A percentile compares a stretch with the other conserved stretches of the same genome.
Evolutionary conservation across 495 filamentous ascomycete species (phyloP).

Genomic region (Penicillium daleae): DNA sequence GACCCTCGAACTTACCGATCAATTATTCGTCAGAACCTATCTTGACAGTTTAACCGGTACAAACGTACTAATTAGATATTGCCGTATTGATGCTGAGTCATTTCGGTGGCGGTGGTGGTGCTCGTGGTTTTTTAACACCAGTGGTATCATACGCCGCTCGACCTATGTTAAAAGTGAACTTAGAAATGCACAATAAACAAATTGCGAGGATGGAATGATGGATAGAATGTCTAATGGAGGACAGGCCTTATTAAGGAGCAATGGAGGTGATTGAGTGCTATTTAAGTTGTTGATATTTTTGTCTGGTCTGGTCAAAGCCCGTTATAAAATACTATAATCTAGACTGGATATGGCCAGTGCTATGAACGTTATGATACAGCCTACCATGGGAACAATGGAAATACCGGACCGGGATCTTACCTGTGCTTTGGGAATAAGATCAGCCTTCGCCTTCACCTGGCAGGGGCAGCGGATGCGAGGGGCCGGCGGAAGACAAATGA

Average conservation of each 20-base stretch:
- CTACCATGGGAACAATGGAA: background rate
- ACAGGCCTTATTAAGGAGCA: background rate
- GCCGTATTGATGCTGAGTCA: background rate
- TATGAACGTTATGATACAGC: background rate
- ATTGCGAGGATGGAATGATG: background rate
- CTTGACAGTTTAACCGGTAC: background rate
- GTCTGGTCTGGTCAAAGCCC: background rate
- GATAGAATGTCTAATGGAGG: background rate
- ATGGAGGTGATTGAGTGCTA: background rate
- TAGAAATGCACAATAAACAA: background rate
- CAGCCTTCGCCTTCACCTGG: constrained; percentile 1
- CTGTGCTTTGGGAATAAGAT: constrained; percentile 5
- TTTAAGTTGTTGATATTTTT: constrained; percentile 3
- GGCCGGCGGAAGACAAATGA: background rate
- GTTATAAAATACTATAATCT: background rate
- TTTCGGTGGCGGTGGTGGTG: constrained; percentile 6
- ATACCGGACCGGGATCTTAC: background rate
- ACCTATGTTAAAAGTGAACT: background rate
- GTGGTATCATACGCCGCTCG: constrained; percentile 1
- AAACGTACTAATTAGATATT: background rate
- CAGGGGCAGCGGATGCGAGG: constrained; percentile 1
- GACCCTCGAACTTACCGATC: background rate
- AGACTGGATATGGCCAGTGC: constrained; percentile 1
- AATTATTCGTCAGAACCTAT: background rate
- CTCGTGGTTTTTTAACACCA: constrained; percentile 2